Base-by-base conservation (phyloP, 495 filamentous ascomycete genomes). In the Xylaria scruposa region DNA sequence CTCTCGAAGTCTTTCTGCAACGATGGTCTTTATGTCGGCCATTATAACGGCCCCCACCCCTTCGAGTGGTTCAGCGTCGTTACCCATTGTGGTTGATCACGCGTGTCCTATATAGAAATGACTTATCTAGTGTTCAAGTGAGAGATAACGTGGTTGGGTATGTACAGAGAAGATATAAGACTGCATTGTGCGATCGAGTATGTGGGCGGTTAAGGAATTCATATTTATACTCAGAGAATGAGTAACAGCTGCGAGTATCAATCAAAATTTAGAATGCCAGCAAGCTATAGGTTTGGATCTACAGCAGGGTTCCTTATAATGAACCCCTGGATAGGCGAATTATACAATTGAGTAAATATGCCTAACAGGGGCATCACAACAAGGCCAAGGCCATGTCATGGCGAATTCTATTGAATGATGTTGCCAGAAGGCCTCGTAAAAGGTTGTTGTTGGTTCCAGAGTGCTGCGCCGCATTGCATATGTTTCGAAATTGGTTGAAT, bases 381-480 rank as follows among this genome's bases (percentile, higher is more conserved):
- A 67, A 21, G 29, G 10, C 12, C 4, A 60, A 60, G 26, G 15
- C 42, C 3, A 49, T 8, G 17, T 49, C 13, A 38, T 38, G 10
- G 44, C 10, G 29, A 36, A 24, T 67, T 9, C 8, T 5, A 67
- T 67, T 67, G 29, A 21, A 67, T 0, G 0, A 49, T 29, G 47
- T 31, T 40, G 47, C 19, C 17, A 8, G 42, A n/a, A 17, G 44
- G 64, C 19, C 64, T 51, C 31, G 15, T 10, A 49, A 4, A 38
- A 42, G 51, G 66, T n/a, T n/a, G 33, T 56, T 68, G 66, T 68
- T 68, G 38, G 66, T 68, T 51, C 21, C 53, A 68, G 36, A 33
- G 38, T 59, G 47, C 64, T 67, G 47, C 64, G 66, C 66, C 53
- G 26, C 49, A 42, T 59, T 58, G 36, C 51, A 56, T 68, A 36